phyloP scores from a whole-genome alignment of 2,329 filamentous ascomycete species.

The Tolypocladium ophioglossoides region DNA sequence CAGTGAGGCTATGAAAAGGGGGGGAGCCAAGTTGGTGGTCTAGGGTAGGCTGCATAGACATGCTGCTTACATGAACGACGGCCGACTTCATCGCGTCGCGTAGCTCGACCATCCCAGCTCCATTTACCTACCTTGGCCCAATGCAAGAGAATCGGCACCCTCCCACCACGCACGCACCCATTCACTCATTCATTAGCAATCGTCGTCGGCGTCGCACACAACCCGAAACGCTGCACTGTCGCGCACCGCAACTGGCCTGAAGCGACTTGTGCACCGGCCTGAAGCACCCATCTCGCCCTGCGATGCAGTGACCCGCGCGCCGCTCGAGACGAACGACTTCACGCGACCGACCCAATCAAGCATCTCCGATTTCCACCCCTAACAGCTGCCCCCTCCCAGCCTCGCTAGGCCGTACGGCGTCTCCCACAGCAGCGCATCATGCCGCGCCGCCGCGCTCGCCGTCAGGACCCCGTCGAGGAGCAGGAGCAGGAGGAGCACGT shows the following conservation, averaged over 20 bases:
- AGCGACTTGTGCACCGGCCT: background rate
- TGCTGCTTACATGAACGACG: background rate
- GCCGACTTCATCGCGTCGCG: background rate
- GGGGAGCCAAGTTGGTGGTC: too few relatives aligned
- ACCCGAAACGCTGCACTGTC: background rate
- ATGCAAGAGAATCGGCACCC: background rate
- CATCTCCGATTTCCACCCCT: background rate
- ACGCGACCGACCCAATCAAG: slow-evolving; percentile 7
- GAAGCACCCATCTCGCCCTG: slow-evolving; percentile 5
- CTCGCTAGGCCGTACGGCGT: slow-evolving; percentile 1
- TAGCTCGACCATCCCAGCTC: background rate
- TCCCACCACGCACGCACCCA: background rate
- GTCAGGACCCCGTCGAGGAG: slow-evolving; percentile 17
- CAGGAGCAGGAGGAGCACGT: slow-evolving; percentile 17
- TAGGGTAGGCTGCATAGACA: background rate
- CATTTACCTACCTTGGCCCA: background rate
- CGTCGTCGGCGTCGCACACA: background rate
- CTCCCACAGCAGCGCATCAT: slow-evolving; percentile 16
- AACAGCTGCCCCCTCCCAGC: background rate
- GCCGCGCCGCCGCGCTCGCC: slow-evolving; percentile 25
- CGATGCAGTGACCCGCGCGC: slow-evolving; percentile 13
- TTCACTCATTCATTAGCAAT: background rate
- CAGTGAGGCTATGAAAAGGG: too few relatives aligned
- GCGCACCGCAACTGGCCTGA: background rate
- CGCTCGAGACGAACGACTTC: slow-evolving; percentile 7